A percentile compares a stretch with the other conserved stretches of the same genome.
phyloP scores from a whole-genome alignment of 495 filamentous ascomycete genomes.

The Neurospora sp. region DNA sequence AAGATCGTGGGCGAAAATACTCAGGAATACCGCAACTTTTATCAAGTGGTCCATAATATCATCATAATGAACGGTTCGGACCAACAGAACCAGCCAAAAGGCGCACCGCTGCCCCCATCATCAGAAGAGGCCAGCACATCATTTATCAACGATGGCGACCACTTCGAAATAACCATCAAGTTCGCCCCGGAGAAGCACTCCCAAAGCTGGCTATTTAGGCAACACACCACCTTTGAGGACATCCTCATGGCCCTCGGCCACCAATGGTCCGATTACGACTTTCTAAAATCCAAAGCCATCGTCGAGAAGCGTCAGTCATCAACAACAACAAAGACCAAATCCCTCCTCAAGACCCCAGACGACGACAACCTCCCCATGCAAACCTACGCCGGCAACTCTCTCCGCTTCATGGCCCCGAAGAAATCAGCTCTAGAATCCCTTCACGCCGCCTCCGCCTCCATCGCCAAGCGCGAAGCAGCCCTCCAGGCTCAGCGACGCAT shows the following conservation, averaged over 20 bases:
- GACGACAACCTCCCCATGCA: conserved; percentile 32
- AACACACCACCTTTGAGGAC: conserved; percentile 7
- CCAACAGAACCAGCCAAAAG: neutral
- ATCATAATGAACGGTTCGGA: neutral
- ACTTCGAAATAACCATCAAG: conserved; percentile 16
- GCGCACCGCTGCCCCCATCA: neutral
- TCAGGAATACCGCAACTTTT: neutral
- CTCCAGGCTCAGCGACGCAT: conserved; percentile 14
- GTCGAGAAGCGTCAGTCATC: conserved; percentile 10
- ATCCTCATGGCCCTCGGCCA: conserved; percentile 7
- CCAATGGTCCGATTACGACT: conserved; percentile 21
- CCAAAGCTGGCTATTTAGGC: conserved; percentile 12
- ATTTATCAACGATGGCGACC: neutral
- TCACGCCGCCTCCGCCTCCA: conserved; percentile 25
- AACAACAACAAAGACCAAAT: conserved; percentile 6
- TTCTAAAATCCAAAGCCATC: conserved; percentile 21
- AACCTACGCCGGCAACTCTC: conserved; percentile 43
- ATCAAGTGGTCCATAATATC: neutral
- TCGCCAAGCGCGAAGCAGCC: conserved; percentile 28
- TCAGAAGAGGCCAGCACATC: neutral
- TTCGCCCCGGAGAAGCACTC: conserved; percentile 17
- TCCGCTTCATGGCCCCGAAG: conserved; percentile 53
- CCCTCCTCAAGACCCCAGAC: conserved; percentile 21
- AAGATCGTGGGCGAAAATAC: neutral
- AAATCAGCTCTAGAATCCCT: conserved; percentile 41